These are phyloP conservation scores for Cadophora luteo-olivacea DNA, from an alignment of 2,329 filamentous ascomycete genomes.

Conservation along the genomic window DNA sequence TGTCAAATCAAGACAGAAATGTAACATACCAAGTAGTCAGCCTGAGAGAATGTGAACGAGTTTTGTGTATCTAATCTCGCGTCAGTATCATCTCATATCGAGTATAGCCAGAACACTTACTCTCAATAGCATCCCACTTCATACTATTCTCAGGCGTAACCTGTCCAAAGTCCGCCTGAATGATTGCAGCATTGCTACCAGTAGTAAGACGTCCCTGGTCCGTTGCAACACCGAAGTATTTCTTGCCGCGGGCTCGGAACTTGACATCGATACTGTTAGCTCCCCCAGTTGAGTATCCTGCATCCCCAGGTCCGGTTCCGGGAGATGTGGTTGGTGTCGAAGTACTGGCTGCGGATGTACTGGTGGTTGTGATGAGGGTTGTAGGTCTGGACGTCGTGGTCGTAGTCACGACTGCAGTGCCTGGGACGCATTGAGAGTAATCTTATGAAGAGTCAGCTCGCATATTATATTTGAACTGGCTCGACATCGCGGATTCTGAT, in stretches of 20 bases:
- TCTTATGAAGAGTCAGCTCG: constrained; percentile 14
- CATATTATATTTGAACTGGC: not conserved
- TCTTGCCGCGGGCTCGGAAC: constrained; percentile 68
- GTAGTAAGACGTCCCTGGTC: constrained; percentile 59
- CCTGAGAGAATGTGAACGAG: constrained; percentile 56
- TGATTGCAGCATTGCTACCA: constrained; percentile 59
- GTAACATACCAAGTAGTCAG: constrained; percentile 66
- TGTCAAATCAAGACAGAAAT: not conserved
- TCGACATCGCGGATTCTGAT: too few species aligned
- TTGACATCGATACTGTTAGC: constrained; percentile 58
- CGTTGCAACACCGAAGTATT: constrained; percentile 66
- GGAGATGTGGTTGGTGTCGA: constrained; percentile 10
- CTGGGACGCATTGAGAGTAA: constrained; percentile 40
- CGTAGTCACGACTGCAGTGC: constrained; percentile 10
- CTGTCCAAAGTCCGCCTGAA: constrained; percentile 67
- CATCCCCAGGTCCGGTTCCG: constrained; percentile 6
- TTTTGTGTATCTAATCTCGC: constrained; percentile 20
- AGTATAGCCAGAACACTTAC: not conserved
- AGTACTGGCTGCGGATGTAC: constrained; percentile 11
- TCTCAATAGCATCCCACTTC: constrained; percentile 69
- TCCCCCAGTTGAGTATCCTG: constrained; percentile 29
- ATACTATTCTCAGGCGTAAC: constrained; percentile 73
- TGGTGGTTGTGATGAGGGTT: constrained; percentile 18
- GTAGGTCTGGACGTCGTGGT: constrained; percentile 9
- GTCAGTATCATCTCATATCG: not conserved